Conservation (phyloP, 2,329 filamentous ascomycete genomes). For the Trichocomaceae sp. region DNA sequence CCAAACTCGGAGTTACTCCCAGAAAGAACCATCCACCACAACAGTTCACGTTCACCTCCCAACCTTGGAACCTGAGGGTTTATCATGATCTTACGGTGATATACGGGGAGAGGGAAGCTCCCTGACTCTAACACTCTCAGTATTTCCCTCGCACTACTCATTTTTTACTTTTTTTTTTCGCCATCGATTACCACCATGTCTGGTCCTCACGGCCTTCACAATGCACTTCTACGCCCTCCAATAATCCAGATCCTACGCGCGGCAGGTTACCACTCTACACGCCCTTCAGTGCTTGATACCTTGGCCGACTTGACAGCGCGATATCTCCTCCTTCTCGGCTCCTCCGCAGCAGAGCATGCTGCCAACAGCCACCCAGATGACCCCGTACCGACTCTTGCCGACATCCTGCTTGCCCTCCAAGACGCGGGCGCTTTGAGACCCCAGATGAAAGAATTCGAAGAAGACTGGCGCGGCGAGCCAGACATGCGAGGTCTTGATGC, state of each 20-base stretch:
- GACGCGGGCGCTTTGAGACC: slow-evolving; percentile 71
- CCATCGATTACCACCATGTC: slow-evolving; percentile 32
- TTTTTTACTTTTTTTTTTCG: background rate
- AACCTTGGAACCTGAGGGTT: background rate
- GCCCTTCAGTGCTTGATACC: slow-evolving; percentile 75
- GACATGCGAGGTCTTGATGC: slow-evolving; percentile 70
- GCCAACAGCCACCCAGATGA: slow-evolving; percentile 60
- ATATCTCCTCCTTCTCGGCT: slow-evolving; percentile 70
- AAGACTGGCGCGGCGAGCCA: slow-evolving; percentile 63
- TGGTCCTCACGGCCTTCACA: slow-evolving; percentile 49
- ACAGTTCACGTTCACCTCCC: background rate
- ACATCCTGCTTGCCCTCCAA: slow-evolving; percentile 79
- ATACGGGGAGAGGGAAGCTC: slow-evolving; percentile 7
- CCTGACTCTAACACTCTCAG: background rate
- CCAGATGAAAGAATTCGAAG: slow-evolving; percentile 59
- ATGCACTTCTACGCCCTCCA: slow-evolving; percentile 75
- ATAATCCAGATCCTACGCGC: slow-evolving; percentile 88
- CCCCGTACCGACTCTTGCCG: slow-evolving; percentile 59
- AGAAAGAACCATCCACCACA: background rate
- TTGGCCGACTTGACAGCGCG: slow-evolving; percentile 79
- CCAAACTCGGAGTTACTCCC: background rate
- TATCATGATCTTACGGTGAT: slow-evolving; percentile 11
- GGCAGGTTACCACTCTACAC: slow-evolving; percentile 78
- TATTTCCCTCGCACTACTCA: slow-evolving; percentile 1
- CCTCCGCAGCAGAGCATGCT: slow-evolving; percentile 65